These are phyloP conservation scores for Vickermania ingenoplastis DNA, from an alignment of 208 protist genomes.

Conservation along the genomic window DNA sequence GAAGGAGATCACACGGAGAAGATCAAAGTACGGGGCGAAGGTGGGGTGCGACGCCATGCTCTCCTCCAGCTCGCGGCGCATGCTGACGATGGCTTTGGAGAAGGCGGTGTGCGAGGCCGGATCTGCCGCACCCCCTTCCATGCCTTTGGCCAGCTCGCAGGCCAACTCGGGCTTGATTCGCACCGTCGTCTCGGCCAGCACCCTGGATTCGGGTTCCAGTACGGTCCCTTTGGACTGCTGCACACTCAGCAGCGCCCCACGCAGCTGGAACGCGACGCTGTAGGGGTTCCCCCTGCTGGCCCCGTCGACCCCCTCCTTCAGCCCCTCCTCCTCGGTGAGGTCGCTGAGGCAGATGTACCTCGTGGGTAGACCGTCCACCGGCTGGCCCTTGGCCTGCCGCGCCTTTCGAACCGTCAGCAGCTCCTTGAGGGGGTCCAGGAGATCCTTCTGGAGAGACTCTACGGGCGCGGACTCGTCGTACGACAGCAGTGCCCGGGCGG, in stretches of 20 bases:
- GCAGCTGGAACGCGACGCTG: neutral
- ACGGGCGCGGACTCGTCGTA: neutral
- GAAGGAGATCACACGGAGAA: neutral
- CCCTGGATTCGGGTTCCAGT: neutral
- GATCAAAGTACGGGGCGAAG: neutral
- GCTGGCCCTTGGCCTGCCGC: neutral
- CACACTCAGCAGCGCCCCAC: neutral
- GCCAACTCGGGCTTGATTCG: neutral
- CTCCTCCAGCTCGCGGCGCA: neutral
- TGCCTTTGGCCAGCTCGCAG: neutral
- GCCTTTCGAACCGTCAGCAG: neutral
- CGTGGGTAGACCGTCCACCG: neutral
- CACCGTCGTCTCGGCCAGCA: neutral
- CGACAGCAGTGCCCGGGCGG: neutral
- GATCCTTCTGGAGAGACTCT: neutral
- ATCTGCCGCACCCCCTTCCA: neutral
- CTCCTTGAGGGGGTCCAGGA: neutral
- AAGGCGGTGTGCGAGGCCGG: neutral
- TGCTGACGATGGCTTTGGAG: neutral
- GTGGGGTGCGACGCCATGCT: neutral
- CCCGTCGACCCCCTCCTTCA: neutral
- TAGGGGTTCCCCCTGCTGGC: neutral
- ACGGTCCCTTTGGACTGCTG: neutral
- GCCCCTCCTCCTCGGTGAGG: neutral
- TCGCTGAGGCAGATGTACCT: neutral